Evolutionary conservation across 2,329 filamentous ascomycete species (phyloP), one percentile per base, ranked within the genome.

Genomic region (Tolypocladium sp.): DNA sequence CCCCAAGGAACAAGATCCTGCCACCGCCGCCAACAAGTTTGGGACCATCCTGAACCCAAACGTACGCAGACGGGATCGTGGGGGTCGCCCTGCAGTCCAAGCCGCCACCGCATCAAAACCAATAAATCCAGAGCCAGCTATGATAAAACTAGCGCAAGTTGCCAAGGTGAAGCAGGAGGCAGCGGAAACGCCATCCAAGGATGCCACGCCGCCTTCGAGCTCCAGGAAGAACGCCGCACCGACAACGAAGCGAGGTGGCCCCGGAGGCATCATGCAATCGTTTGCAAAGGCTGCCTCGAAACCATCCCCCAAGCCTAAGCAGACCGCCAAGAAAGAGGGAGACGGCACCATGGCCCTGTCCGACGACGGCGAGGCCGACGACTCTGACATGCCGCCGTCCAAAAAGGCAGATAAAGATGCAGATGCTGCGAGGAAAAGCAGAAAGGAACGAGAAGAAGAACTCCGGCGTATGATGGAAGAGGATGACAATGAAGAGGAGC

Each of bases 31-130:
- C 66, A 83, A 82, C 63, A 77, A 79, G 40, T 92, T 90, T 68
- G 90, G 91, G 8, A 84, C 85, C 57, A 92, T 96, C 61, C 78
- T 82, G 57, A 96, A 96, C 66, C 79, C 84, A 3, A 77, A 88
- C 65, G 85, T 89, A n/a, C 77, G 76, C 35, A 77, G 74, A 56
- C 76, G 82, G 60, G 75, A 79, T 55, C 77, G 78, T 10, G 75
- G 73, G 41, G 71, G 69, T 0, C 68, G 64, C 12, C 57, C 63
- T 4, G 62, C 70, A 15, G 67, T 64, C 3, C 41, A 70, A n/a
- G 60, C 63, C 17, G 56, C 71, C 25, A 67, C 63, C 25, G 57
- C 71, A 25, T 62, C 73, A 17, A 64, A 66, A 17, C 22, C 65
- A 30, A 57, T 65, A n/a, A 71, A 73, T 59, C 62, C 70, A 35